Evolutionary conservation across 2,329 filamentous ascomycete species (phyloP), one percentile per base, ranked within the genome.

Genomic region (Stagonosporopsis cucurbitacearum): DNA sequence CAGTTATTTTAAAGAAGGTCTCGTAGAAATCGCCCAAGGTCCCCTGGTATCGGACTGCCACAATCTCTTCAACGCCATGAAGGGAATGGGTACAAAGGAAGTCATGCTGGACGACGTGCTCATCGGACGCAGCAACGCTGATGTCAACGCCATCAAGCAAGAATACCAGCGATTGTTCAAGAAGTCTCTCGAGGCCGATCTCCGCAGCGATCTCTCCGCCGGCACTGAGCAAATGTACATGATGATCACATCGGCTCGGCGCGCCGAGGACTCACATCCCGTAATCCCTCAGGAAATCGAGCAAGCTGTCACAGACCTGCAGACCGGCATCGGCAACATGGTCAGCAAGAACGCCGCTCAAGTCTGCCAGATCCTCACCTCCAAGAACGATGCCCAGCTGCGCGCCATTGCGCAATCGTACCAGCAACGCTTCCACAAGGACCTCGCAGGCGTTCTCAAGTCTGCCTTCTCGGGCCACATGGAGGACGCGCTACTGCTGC

Each of bases 381-480:
- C 84, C 42, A 84, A 90, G 43, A 96, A 89, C 66, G 88, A 96
- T 73, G 88, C 86, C 49, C 92, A 98, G 75, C 84, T 99, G 51
- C 86, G 91, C 30, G 92, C 92, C 33, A 92, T 98, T 57, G 83
- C 84, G 12, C 84, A 90, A 48, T 82, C 86, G 0, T 98, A 96
- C 77, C 82, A 87, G 66, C 81, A 86, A 49, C 88, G 87, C 59
- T 96, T 92, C 73, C 84, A 87, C 19, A 84, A 83, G 35, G 80
- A 85, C 12, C 81, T 98, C 2, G 87, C 91, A 61, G 84, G 86
- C 30, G 87, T 92, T 45, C 86, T 98, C 65, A 86, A 86, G 59
- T 89, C 85, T 78, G 87, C 95, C 68, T 97, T 97, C 77, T 90
- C 88, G 0, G 94, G 94, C 0, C 94, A 98, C 72, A 97, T 98